A percentile compares a stretch with the other conserved stretches of the same genome.
Evolutionary conservation across 768 basidiomycete genomes (phyloP).

Genomic region (Harrya chromipes): DNA sequence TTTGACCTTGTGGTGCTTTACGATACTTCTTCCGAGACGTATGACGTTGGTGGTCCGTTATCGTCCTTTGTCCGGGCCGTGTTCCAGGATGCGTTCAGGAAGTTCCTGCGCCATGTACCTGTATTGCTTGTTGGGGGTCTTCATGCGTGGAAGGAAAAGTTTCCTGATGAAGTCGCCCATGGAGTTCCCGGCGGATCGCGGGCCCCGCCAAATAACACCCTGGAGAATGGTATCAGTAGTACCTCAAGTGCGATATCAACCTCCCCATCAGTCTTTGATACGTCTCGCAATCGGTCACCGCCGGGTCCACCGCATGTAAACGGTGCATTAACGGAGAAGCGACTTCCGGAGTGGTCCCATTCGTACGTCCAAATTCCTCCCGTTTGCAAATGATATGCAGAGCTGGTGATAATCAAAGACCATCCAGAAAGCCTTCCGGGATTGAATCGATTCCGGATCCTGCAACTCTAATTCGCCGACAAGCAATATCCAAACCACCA

Average conservation of each 20-base stretch:
- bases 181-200: constrained; percentile 19
- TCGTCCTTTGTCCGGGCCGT: constrained; percentile 64
- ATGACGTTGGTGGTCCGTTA: constrained; percentile 52
- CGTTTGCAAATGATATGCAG: constrained; percentile 12
- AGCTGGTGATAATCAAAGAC: constrained; percentile 11
- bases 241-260: constrained; percentile 26
- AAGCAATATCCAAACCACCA: constrained; percentile 41
- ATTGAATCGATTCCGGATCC: constrained; percentile 13
- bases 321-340: constrained; percentile 18
- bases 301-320: constrained; percentile 10
- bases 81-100: constrained; percentile 68
- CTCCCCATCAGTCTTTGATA: constrained; percentile 15
- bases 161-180: constrained; percentile 42
- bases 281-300: constrained; percentile 12
- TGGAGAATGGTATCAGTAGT: constrained; percentile 26
- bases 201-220: constrained; percentile 15
- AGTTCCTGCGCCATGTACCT: constrained; percentile 69
- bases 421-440: constrained; percentile 12
- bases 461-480: constrained; percentile 33
- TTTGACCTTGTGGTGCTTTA: constrained; percentile 89
- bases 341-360: constrained; percentile 16
- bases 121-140: constrained; percentile 84
- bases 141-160: constrained; percentile 69
- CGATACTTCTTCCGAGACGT: constrained; percentile 59
- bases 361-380: constrained; percentile 17